Conservation (phyloP, 495 filamentous ascomycete genomes). For the Amniculicola lignicola region DNA sequence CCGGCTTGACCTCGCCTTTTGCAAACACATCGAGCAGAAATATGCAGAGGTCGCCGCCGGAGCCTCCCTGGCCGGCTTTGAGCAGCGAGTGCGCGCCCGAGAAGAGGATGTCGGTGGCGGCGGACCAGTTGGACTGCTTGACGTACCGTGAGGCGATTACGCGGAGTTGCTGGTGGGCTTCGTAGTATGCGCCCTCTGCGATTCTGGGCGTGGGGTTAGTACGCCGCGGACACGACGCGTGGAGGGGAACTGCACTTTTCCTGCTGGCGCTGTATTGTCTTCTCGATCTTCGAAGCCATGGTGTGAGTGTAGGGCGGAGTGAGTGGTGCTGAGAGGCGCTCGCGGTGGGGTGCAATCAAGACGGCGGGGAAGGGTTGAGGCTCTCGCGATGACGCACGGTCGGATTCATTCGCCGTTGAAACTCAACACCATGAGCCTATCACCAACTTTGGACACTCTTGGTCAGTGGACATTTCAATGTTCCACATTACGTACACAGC, state of each 20-base stretch:
- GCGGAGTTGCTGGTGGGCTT: slow-evolving; percentile 95
- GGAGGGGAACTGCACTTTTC: slow-evolving; percentile 52
- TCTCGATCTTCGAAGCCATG: slow-evolving; percentile 65
- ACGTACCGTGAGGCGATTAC: slow-evolving; percentile 89
- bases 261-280: slow-evolving; percentile 68
- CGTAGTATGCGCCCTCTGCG: slow-evolving; percentile 88
- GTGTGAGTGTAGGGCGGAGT: not conserved
- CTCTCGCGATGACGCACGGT: too few species aligned
- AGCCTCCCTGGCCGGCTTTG: slow-evolving; percentile 84
- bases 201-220: slow-evolving; percentile 56
- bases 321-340: not conserved
- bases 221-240: slow-evolving; percentile 10
- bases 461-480: too few species aligned
- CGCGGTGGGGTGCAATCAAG: not conserved
- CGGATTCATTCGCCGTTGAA: too few species aligned
- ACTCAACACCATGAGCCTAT: too few species aligned
- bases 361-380: not conserved
- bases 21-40: slow-evolving; percentile 84
- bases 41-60: slow-evolving; percentile 84
- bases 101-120: slow-evolving; percentile 81
- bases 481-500: too few species aligned
- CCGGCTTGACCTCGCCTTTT: slow-evolving; percentile 71
- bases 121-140: slow-evolving; percentile 75
- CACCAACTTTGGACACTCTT: too few species aligned
- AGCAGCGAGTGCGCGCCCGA: slow-evolving; percentile 80